Evolutionary conservation across 1,284 basidiomycete genomes (phyloP), one percentile per base, ranked within the genome.

Genomic region (Thelephora terrestris): DNA sequence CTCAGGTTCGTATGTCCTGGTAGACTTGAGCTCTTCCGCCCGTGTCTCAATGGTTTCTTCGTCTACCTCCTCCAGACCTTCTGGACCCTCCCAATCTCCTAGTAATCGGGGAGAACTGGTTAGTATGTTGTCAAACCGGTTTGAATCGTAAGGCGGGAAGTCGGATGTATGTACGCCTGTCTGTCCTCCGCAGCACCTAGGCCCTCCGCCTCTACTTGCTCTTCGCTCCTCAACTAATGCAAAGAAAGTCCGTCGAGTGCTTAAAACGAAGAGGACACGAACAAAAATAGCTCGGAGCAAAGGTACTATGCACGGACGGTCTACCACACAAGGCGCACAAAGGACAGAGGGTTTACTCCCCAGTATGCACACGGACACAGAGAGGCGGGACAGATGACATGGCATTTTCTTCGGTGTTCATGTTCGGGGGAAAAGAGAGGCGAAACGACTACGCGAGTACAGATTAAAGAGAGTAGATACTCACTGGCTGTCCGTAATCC

Each of bases 401-500:
- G 61, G 58, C 52, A 52, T 59, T 60, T 61, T 59, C 59, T 61
- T 50, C 53, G 48, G 52, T 43, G 50, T 62, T 62, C 61, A 61
- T 57, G 47, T 50, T 54, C 55, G 60, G 61, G 61, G 60, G 56
- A 54, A 55, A 57, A 53, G 62, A 60, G 58, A 59, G 56, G 50
- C 52, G 59, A 58, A 63, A 61, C 61, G 64, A 62, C 60, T 59
- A 63, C 58, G 58, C 58, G 58, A 66, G 61, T 64, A 61, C 55
- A 50, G 53, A 43, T 47, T 37, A 48, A 48, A 53, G 43, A 47
- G 40, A 59, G 54, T 61, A 59, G 62, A 71, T 65, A 88, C 87
- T 89, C 85, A 90, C 87, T 81, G 67, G 81, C 75, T 65, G 77
- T 80, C 63, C 70, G 73, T 56, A 73, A 73, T 55, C 81, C 80